Conservation (phyloP, 139 green algal genomes). For the Chlamydomonas asymmetrica region DNA sequence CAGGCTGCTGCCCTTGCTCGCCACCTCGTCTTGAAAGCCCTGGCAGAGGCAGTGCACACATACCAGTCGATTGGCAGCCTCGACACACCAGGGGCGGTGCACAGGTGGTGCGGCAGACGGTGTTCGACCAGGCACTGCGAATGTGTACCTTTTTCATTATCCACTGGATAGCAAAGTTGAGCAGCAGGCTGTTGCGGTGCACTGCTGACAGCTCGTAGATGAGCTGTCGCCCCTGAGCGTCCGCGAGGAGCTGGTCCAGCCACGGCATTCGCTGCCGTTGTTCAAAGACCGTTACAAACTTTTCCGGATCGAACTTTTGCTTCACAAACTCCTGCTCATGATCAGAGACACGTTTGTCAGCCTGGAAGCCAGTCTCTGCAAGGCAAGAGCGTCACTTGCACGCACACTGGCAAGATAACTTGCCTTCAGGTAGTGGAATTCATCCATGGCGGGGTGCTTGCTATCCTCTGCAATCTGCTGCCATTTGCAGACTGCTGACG, state of each 20-base stretch:
- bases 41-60: slow-evolving; percentile 2
- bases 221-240: slow-evolving; percentile 52
- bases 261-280: slow-evolving; percentile 40
- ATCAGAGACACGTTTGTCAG: neutral
- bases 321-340: slow-evolving; percentile 60
- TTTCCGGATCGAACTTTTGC: slow-evolving; percentile 67
- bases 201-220: slow-evolving; percentile 75
- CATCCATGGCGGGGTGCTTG: too few relatives aligned
- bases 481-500: too few relatives aligned
- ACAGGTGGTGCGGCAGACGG: neutral
- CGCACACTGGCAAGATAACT: neutral
- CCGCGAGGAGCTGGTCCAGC: slow-evolving; percentile 61
- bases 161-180: slow-evolving; percentile 83
- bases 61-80: too few relatives aligned
- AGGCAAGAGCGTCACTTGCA: neutral
- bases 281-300: slow-evolving; percentile 66
- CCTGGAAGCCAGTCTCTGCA: neutral
- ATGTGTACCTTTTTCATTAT: slow-evolving; percentile 63
- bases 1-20: slow-evolving; percentile 56
- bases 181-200: slow-evolving; percentile 72
- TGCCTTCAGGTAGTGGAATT: slow-evolving; percentile 26
- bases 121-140: neutral
- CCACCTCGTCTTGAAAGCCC: slow-evolving; percentile 64
- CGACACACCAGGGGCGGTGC: too few relatives aligned
- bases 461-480: too few relatives aligned